phyloP scores from a whole-genome alignment of 306 rosid species.

The Cucurbita pepo region DNA sequence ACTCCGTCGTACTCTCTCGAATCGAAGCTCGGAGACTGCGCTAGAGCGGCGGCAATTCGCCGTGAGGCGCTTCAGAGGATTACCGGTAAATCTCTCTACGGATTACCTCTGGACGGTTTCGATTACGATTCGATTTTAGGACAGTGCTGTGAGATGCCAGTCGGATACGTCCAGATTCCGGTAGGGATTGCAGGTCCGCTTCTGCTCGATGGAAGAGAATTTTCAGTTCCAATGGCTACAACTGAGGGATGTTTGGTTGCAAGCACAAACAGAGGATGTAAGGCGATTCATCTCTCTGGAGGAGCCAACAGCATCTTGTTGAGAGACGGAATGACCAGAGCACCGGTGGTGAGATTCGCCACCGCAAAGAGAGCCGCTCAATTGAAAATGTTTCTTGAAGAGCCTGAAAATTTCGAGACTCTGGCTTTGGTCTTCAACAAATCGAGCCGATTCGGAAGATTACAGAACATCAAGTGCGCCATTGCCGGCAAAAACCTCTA shows the following conservation, averaged over 20 bases:
- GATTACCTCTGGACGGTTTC: constrained; percentile 56
- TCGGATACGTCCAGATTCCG: constrained; percentile 71
- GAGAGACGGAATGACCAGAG: constrained; percentile 76
- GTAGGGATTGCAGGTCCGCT: constrained; percentile 88
- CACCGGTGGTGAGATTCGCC: constrained; percentile 64
- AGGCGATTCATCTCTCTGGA: constrained; percentile 64
- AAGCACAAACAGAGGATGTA: constrained; percentile 77
- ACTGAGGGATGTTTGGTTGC: constrained; percentile 84
- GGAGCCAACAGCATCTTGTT: constrained; percentile 57
- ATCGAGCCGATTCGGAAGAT: constrained; percentile 72
- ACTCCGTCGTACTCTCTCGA: constrained; percentile 61
- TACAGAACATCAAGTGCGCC: constrained; percentile 39
- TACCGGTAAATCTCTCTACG: constrained; percentile 33
- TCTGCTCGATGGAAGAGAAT: constrained; percentile 52
- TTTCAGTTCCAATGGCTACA: constrained; percentile 80
- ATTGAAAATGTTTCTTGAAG: constrained; percentile 59
- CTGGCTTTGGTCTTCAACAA: constrained; percentile 54
- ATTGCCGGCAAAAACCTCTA: constrained; percentile 73
- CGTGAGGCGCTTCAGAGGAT: constrained; percentile 46
- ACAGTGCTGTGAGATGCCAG: constrained; percentile 94
- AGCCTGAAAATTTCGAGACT: constrained; percentile 44
- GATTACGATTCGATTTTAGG: constrained; percentile 68
- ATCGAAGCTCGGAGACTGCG: constrained; percentile 50
- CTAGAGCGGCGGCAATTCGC: constrained; percentile 49
- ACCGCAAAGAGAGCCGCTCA: constrained; percentile 59